phyloP scores from a whole-genome alignment of 352 stramenopile genomes.

The Phytophthora megakarya region DNA sequence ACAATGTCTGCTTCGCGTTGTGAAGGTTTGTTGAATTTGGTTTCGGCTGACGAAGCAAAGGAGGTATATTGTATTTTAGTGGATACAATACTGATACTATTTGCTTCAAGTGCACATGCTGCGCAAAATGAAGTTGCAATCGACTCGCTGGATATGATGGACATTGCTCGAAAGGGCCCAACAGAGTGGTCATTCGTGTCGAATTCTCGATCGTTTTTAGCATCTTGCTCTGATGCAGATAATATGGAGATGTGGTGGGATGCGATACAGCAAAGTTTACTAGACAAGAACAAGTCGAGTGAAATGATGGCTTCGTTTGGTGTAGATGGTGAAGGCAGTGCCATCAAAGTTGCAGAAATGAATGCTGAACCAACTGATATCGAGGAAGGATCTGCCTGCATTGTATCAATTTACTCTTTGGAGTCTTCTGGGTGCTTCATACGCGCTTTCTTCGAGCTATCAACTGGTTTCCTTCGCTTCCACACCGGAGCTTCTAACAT shows the following conservation, averaged over 20 bases:
- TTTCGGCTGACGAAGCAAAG: conserved; percentile 37
- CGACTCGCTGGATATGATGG: conserved; percentile 49
- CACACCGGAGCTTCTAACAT: conserved; percentile 61
- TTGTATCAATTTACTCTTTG: conserved; percentile 76
- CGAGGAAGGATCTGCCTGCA: conserved; percentile 62
- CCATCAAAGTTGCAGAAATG: neutral
- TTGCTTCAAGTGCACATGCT: conserved; percentile 46
- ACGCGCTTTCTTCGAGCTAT: conserved; percentile 77
- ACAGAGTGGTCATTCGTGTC: conserved; percentile 60
- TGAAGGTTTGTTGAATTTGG: conserved; percentile 57
- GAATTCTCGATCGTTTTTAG: conserved; percentile 46
- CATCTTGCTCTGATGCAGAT: conserved; percentile 27
- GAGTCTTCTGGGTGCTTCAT: conserved; percentile 68
- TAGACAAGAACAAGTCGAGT: neutral
- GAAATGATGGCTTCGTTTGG: conserved; percentile 24
- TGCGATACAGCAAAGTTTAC: conserved; percentile 50
- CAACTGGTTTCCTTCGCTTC: conserved; percentile 63
- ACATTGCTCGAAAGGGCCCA: conserved; percentile 36
- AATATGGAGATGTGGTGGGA: conserved; percentile 65
- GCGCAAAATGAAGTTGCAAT: conserved; percentile 36
- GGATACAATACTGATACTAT: conserved; percentile 60
- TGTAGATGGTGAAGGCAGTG: neutral
- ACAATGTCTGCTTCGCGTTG: conserved; percentile 54
- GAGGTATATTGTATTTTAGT: conserved; percentile 69
- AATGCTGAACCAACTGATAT: neutral